A percentile compares a stretch with the other conserved stretches of the same genome.
These are phyloP conservation scores for Plenodomus tracheiphilus DNA, from an alignment of 2,329 filamentous ascomycete genomes.

Conservation along the genomic window DNA sequence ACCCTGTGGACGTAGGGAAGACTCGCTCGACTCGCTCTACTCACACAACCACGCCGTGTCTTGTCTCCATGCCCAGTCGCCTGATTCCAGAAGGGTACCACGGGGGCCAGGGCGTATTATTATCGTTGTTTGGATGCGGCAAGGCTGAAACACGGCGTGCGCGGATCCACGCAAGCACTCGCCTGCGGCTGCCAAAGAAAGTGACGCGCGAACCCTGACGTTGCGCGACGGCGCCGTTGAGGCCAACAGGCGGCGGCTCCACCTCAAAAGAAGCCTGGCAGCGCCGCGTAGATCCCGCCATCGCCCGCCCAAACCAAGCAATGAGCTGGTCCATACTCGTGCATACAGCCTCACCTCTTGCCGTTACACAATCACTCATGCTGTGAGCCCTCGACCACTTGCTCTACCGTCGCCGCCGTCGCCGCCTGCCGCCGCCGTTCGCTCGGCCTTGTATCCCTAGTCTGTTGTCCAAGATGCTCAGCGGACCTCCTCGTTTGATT, in stretches of 20 bases:
- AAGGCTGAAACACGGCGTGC: background rate
- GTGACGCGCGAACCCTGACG: background rate
- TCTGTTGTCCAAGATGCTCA: conserved; percentile 35
- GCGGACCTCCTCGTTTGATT: conserved; percentile 39
- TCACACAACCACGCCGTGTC: no score
- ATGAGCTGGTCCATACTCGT: conserved; percentile 1
- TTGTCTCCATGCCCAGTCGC: no score
- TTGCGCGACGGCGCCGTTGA: background rate
- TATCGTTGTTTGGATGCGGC: background rate
- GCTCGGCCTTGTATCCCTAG: conserved; percentile 2
- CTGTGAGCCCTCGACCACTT: conserved; percentile 1
- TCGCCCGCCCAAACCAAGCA: background rate
- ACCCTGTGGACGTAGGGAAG: no score
- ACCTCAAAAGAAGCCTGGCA: background rate
- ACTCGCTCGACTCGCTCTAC: no score
- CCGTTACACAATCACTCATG: conserved; percentile 1
- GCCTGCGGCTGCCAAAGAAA: background rate
- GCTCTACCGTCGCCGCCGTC: background rate
- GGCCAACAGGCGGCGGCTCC: background rate
- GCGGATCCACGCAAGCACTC: background rate
- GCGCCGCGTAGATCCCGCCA: background rate
- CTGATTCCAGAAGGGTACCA: background rate
- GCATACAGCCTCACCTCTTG: background rate
- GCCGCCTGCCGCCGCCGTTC: background rate
- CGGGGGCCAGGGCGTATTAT: background rate